Base-by-base conservation (phyloP, 129 eudicot genomes). In the Arctium minus region DNA sequence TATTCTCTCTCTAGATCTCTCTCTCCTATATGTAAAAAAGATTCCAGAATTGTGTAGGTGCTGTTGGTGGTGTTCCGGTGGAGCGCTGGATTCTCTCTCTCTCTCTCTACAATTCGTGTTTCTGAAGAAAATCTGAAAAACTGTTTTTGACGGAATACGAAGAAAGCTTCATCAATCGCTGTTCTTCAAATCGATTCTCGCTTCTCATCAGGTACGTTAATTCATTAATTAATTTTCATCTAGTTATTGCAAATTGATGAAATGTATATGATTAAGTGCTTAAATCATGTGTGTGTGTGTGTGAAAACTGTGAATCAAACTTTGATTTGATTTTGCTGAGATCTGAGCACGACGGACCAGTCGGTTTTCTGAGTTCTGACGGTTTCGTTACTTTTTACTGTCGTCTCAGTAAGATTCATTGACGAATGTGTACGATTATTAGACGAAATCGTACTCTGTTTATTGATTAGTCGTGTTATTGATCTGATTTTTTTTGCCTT, bases 131-230 rank as follows among this genome's bases (percentile, higher is more conserved):
- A 32, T 75, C 80, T 74, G 22, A 74, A 4, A 74, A 56, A 73
- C 75, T 81, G 79, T 12, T 73, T 40, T 50, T 15, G 0, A 38
- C 74, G 69, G 80, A 74, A 74, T 53, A 50, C 79, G 6, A 56
- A 35, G 9, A 8, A 39, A 70, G 15, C 37, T 15, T 48, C 4
- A 35, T 18, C 48, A 8, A 50, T 71, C 60, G 77, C 8, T 1
- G 36, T n/a, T 80, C 37, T 9, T 32, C 35, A 18, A 60, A 37
- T 73, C 72, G 7, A 56, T 72, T 72, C 18, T 81, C 42, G 65
- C 56, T 81, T 74, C 64, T 60, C 74, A 62, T 81, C 85, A 81
- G 85, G 85, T 81, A 6, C 29, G 74, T 73, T 73, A 13, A 4
- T 44, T 40, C 29, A 67, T 73, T 60, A 13, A 4, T 44, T 40